Evolutionary conservation across 345 rosid species (phyloP), one percentile per base, ranked within the genome.

Genomic region (Eucalyptus grandis): DNA sequence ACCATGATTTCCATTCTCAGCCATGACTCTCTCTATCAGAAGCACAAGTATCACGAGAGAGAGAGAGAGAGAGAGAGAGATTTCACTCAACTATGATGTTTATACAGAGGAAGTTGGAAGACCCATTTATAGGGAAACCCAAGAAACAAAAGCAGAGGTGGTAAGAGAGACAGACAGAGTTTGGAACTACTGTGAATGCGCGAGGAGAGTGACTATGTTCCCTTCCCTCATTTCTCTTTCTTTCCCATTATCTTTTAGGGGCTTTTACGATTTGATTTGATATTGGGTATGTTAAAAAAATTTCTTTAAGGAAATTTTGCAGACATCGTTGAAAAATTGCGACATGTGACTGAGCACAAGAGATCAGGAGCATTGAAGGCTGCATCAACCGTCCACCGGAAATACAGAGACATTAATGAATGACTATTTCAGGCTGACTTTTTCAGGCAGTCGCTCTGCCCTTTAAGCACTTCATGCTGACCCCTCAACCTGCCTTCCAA

Each of bases 1-100:
- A 77, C 89, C 93, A 87, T 92, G 90, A 60, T 87, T 91, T 86
- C 93, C 95, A 87, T 89, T 91, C 89, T 94, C 96, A 34, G 94
- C 98, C 98, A 96, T 97, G 83, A 51, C 53, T 50, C 44, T 44
- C 22, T 53, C 56, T 85, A 14, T 31, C 46, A 40, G 44, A 60
- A 44, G 31, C 43, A 44, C 72, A 15, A 14, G n/a, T 65, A 80
- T 16, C 24, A 77, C 13, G 19, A 50, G 40, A 50, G 11, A 53
- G 14, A 30, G 44, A 26, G 49, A 88, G 37, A 34, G 37, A 34
- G 40, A 13, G 26, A 65, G 58, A 31, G 40, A 27, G 40, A 77
- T 13, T 77, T 77, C 85, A 11, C 47, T 40, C 85, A 19, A 21
- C 47, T 11, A 43, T 21, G 47, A 11, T 2, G 85, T 19, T 11